Evolutionary conservation across 139 green algal genomes (phyloP), one percentile per base, ranked within the genome.

Genomic region (Coelastrella sp.): DNA sequence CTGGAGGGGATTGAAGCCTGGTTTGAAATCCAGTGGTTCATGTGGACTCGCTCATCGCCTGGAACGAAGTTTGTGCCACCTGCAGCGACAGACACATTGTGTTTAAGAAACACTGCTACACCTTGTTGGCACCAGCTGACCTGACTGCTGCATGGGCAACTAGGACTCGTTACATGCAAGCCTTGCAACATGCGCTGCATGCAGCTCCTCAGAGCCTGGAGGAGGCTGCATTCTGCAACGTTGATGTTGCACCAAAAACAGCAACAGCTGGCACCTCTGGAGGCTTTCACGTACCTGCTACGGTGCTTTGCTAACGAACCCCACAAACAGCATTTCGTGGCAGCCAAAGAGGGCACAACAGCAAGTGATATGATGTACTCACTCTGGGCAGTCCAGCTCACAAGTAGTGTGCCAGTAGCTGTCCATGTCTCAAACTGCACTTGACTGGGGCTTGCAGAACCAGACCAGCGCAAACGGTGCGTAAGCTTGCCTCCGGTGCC

Each of bases 61-160:
- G 80, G 80, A 11, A 54, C n/a, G 64, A 86, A 86, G 59, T 86
- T 86, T 54, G 20, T 73, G 58, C 79, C 79, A 85, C 57, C 79
- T 85, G 79, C 79, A 73, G 79, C 58, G 22, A 16, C 79, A 85
- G 32, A 19, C 5, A 83, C 76, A 83, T 13, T 0, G 32, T 5
- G 64, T 61, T 2, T 11, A 80, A 56, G 74, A 78, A 47, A 22
- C 19, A 54, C 32, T 47, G 73, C 10, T 78, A 56, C 73, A 78
- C 7, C 7, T 78, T 22, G 4, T 11, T 47, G 19, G 73, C 19
- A 32, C 7, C 73, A 8, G 7, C 19, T 78, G 73, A n/a, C 61
- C 61, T 71, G 61, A 71, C 32, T 71, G 61, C 61, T 71, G 61
- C 2, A 71, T 13, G 11, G 61, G 0, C 61, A 71, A 71, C 61